Evolutionary conservation across 1,139 yeast species (phyloP), one percentile per base, ranked within the genome.

Genomic region (Arxiozyma slooffiae): DNA sequence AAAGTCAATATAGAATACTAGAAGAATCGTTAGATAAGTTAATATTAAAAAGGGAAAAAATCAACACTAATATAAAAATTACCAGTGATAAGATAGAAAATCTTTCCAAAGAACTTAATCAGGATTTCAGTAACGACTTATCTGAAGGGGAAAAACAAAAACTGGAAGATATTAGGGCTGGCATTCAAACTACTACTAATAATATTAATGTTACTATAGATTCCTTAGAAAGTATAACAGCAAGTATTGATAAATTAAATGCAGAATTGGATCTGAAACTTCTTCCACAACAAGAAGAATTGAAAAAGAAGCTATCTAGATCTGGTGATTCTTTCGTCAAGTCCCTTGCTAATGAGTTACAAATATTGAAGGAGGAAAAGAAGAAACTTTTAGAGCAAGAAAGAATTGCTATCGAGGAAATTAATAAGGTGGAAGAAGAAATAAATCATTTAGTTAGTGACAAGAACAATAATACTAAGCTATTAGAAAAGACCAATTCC

Each of bases 201-300:
- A 61, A 71, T 37, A 70, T 80, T 49, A 75, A 75, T 53, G 60
- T 63, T 4, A 62, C 77, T 0, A 75, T 76, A 0, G 73, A 72
- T 9, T 62, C 72, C 47, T 67, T 81, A 26, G 67, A 78, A 1
- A 74, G 70, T 7, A 55, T 80, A 21, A 86, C 84, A 52, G 69
- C 80, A 7, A 69, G 70, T 21, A 67, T 78, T n/a, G 74, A 80
- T 1, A 67, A 70, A 4, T 62, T 78, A 26, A 79, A 79, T 50
- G 75, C 85, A 5, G 89, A 83, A 55, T 66, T 87, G 47, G 67
- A 71, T 17, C 81, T 81, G 46, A 82, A 77, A 50, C 70, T 80
- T 37, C 64, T 71, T 38, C 78, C 80, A 36, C 73, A 74, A 50
- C 58, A 68, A 43, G 49, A 50, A 11, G 64, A 53, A 30, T 47